phyloP scores from a whole-genome alignment of 139 green algal species.

The Tetraselmis striata region DNA sequence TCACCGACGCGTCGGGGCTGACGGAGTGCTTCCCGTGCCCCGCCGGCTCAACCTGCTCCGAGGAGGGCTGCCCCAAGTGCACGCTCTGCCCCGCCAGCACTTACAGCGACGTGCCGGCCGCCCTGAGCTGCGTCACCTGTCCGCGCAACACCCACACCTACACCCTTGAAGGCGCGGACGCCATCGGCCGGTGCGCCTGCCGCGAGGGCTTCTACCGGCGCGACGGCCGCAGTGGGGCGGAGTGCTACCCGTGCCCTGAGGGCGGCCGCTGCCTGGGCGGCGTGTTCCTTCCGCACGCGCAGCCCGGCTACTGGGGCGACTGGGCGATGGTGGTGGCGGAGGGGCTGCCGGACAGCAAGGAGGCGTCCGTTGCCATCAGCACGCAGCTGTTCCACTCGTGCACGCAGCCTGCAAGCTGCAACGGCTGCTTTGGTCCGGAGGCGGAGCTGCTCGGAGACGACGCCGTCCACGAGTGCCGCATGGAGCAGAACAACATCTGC shows the following conservation, averaged over 20 bases:
- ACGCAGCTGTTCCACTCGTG: background rate
- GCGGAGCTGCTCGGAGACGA: background rate
- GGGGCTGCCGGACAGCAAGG: background rate
- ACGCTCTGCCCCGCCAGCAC: background rate
- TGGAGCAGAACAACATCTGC: background rate
- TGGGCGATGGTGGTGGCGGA: background rate
- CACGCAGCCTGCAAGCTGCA: background rate
- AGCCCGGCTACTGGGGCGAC: background rate
- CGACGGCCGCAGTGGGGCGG: background rate
- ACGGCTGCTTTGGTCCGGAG: background rate
- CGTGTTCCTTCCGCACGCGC: background rate
- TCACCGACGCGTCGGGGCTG: background rate
- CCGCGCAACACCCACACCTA: background rate
- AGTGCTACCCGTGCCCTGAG: background rate
- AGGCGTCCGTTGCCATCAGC: background rate
- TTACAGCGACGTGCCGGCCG: background rate
- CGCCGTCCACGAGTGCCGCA: background rate
- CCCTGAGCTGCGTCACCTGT: background rate
- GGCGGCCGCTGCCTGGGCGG: background rate
- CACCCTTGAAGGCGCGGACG: background rate
- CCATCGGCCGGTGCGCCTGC: background rate
- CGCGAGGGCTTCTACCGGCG: conserved; percentile 1
- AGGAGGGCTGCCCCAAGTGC: background rate
- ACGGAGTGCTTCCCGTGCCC: background rate
- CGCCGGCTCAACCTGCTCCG: background rate